Conservation (phyloP, 1,284 basidiomycete species). For the Naganishia sp. region DNA sequence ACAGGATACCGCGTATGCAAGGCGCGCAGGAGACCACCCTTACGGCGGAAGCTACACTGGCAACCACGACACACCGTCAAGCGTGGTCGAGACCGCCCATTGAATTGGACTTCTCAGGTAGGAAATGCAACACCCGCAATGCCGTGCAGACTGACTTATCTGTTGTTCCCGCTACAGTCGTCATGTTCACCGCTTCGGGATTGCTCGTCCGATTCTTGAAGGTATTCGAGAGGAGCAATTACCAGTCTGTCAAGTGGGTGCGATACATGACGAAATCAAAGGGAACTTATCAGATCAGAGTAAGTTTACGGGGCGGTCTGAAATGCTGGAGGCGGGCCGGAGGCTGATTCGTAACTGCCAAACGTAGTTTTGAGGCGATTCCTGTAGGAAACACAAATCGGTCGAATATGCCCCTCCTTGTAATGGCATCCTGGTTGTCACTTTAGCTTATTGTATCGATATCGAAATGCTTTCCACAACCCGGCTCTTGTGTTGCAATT, state of each 20-base stretch:
- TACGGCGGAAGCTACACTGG: slow-evolving; percentile 77
- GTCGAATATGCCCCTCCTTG: background rate
- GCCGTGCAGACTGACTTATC: background rate
- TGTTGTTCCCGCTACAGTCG: slow-evolving; percentile 57
- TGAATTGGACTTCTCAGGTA: slow-evolving; percentile 80
- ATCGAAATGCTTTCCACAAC: background rate
- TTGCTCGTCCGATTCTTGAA: slow-evolving; percentile 95
- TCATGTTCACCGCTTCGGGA: slow-evolving; percentile 98
- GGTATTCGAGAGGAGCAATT: slow-evolving; percentile 94
- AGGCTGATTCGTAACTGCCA: background rate
- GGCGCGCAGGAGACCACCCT: slow-evolving; percentile 89
- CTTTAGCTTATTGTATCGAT: slow-evolving; percentile 4
- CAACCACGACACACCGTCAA: slow-evolving; percentile 83
- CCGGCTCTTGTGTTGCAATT: no score
- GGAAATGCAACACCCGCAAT: background rate
- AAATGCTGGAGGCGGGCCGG: background rate
- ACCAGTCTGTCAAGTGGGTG: slow-evolving; percentile 91
- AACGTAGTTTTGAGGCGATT: slow-evolving; percentile 7
- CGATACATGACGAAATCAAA: slow-evolving; percentile 84
- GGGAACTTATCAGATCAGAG: slow-evolving; percentile 80
- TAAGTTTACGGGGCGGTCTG: slow-evolving; percentile 54
- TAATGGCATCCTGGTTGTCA: background rate
- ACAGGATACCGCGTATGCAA: slow-evolving; percentile 85
- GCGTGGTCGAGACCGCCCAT: slow-evolving; percentile 97
- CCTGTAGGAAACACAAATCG: background rate